Evolutionary conservation across 2,329 filamentous ascomycete genomes (phyloP).

Genomic region (Emergomyces africanus): DNA sequence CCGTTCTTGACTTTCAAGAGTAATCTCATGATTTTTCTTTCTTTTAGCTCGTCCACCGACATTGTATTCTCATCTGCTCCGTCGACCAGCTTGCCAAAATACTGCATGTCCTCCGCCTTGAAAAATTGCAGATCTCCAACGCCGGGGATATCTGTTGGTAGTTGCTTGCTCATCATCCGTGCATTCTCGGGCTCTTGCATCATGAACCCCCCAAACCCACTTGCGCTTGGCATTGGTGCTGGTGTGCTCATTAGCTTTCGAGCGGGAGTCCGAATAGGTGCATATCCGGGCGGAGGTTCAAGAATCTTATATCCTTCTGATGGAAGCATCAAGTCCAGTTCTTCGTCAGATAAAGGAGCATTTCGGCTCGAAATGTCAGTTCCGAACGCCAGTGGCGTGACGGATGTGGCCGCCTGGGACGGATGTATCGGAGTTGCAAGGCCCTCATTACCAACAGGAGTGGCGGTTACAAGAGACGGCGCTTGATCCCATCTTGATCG

Average conservation of each 20-base stretch:
- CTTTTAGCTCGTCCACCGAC: conserved; percentile 90
- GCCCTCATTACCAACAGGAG: conserved; percentile 60
- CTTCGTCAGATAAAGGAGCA: conserved; percentile 77
- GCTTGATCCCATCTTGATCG: conserved; percentile 89
- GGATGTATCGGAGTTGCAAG: conserved; percentile 67
- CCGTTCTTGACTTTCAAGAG: conserved; percentile 98
- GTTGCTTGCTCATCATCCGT: conserved; percentile 71
- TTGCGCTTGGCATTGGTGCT: conserved; percentile 47
- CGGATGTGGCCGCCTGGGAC: conserved; percentile 43
- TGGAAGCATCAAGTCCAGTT: conserved; percentile 82
- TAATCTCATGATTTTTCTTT: conserved; percentile 95
- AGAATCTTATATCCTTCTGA: conserved; percentile 87
- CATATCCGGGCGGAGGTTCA: conserved; percentile 82
- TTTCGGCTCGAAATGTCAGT: conserved; percentile 71
- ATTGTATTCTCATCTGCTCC: conserved; percentile 83
- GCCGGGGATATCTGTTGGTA: conserved; percentile 85
- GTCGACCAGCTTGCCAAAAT: conserved; percentile 95
- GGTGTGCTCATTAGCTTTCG: conserved; percentile 64
- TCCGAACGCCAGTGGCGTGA: conserved; percentile 55
- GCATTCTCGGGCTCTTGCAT: conserved; percentile 90
- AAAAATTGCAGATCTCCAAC: conserved; percentile 96
- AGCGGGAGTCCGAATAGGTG: conserved; percentile 63
- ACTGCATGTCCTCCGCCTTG: conserved; percentile 97
- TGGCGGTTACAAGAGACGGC: conserved; percentile 52
- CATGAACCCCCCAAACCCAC: conserved; percentile 69